Evolutionary conservation across 306 rosid species (phyloP).

Genomic region (Purshia tridentata): DNA sequence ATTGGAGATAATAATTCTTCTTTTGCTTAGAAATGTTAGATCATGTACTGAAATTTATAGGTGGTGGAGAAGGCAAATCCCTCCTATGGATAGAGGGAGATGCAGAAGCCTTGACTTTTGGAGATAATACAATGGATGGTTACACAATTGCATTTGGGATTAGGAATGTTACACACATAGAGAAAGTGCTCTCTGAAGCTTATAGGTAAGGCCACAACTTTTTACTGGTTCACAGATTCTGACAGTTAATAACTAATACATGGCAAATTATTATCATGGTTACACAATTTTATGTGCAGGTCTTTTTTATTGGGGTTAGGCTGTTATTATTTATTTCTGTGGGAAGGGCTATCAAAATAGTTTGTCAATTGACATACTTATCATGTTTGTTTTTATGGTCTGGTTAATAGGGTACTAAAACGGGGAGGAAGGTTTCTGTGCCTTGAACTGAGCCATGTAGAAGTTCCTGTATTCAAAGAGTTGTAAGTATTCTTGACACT

Average conservation of each 20-base stretch:
- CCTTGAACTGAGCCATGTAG: slow-evolving; percentile 95
- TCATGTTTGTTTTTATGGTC: not conserved
- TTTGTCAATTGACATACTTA: not conserved
- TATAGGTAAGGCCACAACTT: slow-evolving; percentile 49
- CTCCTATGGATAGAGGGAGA: slow-evolving; percentile 90
- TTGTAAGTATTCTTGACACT: slow-evolving; percentile 58
- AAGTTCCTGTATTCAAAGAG: slow-evolving; percentile 69
- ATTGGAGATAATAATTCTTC: slow-evolving; percentile 12
- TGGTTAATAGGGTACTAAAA: slow-evolving; percentile 68
- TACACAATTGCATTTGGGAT: slow-evolving; percentile 97
- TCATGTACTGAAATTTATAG: slow-evolving; percentile 41
- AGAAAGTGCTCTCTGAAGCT: slow-evolving; percentile 83
- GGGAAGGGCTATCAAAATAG: not conserved
- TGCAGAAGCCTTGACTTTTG: slow-evolving; percentile 72
- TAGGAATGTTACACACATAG: slow-evolving; percentile 92
- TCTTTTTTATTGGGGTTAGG: not conserved
- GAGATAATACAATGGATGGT: slow-evolving; percentile 85
- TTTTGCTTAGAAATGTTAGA: slow-evolving; percentile 29
- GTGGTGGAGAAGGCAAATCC: slow-evolving; percentile 64
- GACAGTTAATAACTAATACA: not conserved
- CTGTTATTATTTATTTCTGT: not conserved
- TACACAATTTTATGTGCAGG: no score
- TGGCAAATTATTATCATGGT: not conserved
- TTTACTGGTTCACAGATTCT: not conserved
- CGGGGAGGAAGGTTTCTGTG: slow-evolving; percentile 93